Evolutionary conservation across 2,329 filamentous ascomycete genomes (phyloP), one percentile per base, ranked within the genome.

Genomic region (Trichoderma sp.): DNA sequence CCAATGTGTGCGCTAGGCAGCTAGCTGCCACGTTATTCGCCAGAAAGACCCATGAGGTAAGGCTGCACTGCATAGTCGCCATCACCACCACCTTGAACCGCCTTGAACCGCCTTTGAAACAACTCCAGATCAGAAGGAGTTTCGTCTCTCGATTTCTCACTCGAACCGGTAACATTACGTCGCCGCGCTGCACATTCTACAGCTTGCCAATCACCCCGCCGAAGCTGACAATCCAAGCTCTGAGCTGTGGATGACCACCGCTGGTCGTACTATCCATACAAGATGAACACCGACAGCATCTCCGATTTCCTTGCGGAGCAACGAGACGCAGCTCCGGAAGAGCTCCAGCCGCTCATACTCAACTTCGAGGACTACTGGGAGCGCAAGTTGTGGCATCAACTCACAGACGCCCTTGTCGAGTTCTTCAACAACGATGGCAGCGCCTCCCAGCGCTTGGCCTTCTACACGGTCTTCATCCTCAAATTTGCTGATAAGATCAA

Each of bases 401-500:
- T 99, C 73, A 99, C 95, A 39, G 91, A 97, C 77, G 85, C 90
- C 64, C 87, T 99, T 67, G 84, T 97, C 74, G 87, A 92, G 73
- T 97, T 94, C 86, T 99, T 97, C 84, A 89, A 90, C 76, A 83
- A 92, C 74, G 86, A 91, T 53, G 88, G 90, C 77, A 98, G 94
- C 80, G 90, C 89, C 67, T 85, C 88, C 68, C 93, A 97, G 82
- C 90, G 94, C 76, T 87, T 99, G 82, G 84, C 89, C 69, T 91
- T 99, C 80, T 99, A 95, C 86, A 93, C 95, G 82, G 89, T 89
- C 74, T 99, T 99, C 84, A 91, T 99, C 80, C 88, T 94, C 79
- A 95, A 91, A 80, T 99, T 99, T 78, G 93, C 94, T 72, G 94
- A 97, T 79, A 97, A 96, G 86, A 97, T 99, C 85, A 99, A 98